phyloP scores from a whole-genome alignment of 495 filamentous ascomycete species.

The Massariosphaeria phaeospora region DNA sequence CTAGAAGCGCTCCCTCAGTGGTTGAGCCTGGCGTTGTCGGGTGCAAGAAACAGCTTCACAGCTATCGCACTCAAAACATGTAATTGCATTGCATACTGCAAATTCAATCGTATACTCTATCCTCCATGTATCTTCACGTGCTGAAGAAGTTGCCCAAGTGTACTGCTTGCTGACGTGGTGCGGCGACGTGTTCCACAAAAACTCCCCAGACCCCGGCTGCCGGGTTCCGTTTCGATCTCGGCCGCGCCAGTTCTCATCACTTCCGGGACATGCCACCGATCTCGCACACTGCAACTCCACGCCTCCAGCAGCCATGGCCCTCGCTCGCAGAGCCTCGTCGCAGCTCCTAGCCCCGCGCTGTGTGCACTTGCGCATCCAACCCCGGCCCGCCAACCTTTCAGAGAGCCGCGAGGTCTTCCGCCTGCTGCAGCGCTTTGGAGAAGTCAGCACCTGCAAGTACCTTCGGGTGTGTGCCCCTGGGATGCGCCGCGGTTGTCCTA shows the following conservation, averaged over 20 bases:
- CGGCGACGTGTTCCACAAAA: no score
- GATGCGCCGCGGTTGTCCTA: background rate
- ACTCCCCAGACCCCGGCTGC: no score
- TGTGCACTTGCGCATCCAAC: conserved; percentile 61
- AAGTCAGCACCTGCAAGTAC: conserved; percentile 70
- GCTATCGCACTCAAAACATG: conserved; percentile 13
- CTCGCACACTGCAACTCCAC: background rate
- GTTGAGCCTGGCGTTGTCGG: conserved; percentile 24
- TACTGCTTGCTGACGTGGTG: no score
- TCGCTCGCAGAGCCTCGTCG: conserved; percentile 1
- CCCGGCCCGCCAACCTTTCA: conserved; percentile 56
- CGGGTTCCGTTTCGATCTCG: no score
- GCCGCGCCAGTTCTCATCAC: background rate
- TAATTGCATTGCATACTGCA: background rate
- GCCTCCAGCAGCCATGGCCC: background rate
- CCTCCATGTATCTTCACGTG: no score
- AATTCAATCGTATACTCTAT: no score
- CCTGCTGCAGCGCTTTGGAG: conserved; percentile 68
- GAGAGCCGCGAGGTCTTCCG: conserved; percentile 69
- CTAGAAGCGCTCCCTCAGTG: conserved; percentile 20
- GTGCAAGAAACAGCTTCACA: conserved; percentile 19
- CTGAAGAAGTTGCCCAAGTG: no score
- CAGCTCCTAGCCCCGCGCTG: conserved; percentile 29
- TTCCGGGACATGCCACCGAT: background rate
- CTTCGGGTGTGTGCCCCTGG: conserved; percentile 52